Base-by-base conservation (phyloP, 2,329 filamentous ascomycete genomes). In the Ophiocordyceps camponoti-floridani region DNA sequence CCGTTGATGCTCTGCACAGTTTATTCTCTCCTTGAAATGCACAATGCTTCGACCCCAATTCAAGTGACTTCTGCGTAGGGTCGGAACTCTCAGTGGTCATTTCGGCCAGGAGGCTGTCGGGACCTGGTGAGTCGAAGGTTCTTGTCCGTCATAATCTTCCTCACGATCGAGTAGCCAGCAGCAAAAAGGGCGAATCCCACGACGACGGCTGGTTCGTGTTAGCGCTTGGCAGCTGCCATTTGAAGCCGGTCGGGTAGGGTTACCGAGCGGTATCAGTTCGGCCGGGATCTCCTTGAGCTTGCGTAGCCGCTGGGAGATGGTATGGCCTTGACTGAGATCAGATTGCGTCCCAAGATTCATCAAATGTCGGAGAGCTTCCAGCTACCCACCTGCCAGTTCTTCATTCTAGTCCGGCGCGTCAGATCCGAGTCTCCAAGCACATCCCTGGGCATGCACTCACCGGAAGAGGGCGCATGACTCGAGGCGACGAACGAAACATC, bases 191-290 rank as follows among this genome's bases (percentile, higher is more conserved):
- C 85, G 62, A 88, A 89, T 69, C 71, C 77, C 58, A 96, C 80
- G 66, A 96, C 91, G 55, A 91, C 68, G 64, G 83, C 87, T 91
- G 53, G 50, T 49, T 41, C 16, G 9, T 12, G 16, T 41, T 19
- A 44, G 26, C 13, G 16, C n/a, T 16, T 7, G 14, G 35, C 2
- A 23, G 10, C 19, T 44, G 12, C 2, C 28, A 4, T 27, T 14
- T 9, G 28, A n/a, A 44, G 9, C 7, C 30, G 40, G 40, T 10
- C 16, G 23, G 42, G 37, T 14, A 28, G 37, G 47, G 42, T 64
- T 80, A 94, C 88, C 88, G 56, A 98, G 82, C 59, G 91, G 91
- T 56, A 88, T 78, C 75, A 98, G 75, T 75, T 98, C 91, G 55
- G 86, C 79, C 54, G 91, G 91, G 60, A 96, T 82, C 68, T 80